Base-by-base conservation (phyloP, 192 early-diverging fungal genomes). In the Spizellomyces sp. region DNA sequence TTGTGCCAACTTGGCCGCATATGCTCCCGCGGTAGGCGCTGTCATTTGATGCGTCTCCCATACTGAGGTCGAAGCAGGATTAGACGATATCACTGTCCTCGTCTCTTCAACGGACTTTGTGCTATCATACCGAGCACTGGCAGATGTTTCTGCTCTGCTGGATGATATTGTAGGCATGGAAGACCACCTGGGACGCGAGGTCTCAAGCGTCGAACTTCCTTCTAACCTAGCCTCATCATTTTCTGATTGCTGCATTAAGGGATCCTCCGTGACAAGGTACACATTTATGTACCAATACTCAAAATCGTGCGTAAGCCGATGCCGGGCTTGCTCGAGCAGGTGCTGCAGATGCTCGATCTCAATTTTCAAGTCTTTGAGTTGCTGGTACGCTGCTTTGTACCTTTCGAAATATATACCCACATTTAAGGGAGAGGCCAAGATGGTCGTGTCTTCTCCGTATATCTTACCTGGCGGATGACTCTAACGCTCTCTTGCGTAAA, bases 301-400 rank as follows among this genome's bases (percentile, higher is more conserved):
- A 60, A 89, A 89, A 46, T 88, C 86, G 21, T 81, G 67, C 8
- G 83, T 87, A 22, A 89, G 70, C 36, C 83, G 70, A 9, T 77
- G 64, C 43, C 86, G 70, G 6, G 78, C 87, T 64, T 86, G 82
- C 46, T 88, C 87, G 8, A 89, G 77, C 4, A 89, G 75, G 69
- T 89, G 87, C 64, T 89, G 83, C 48, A 89, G 70, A 73, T 89
- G 87, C 57, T 89, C 87, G 65, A 88, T 88, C 66, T 89, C 87
- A 0, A 83, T n/a, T 63, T 85, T 84, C 55, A 88, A 60, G 27
- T 86, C 82, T 48, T 88, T 88, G 41, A 89, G 76, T 10, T 75
- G 58, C 54, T 82, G 75, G 69, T 88, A 89, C 12, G 82, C 60
- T 10, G 63, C 60, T 59, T 83, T 80, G 73, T 88, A 89, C 67